phyloP scores from a whole-genome alignment of 2,329 filamentous ascomycete genomes.

The Pseudocercospora musae region DNA sequence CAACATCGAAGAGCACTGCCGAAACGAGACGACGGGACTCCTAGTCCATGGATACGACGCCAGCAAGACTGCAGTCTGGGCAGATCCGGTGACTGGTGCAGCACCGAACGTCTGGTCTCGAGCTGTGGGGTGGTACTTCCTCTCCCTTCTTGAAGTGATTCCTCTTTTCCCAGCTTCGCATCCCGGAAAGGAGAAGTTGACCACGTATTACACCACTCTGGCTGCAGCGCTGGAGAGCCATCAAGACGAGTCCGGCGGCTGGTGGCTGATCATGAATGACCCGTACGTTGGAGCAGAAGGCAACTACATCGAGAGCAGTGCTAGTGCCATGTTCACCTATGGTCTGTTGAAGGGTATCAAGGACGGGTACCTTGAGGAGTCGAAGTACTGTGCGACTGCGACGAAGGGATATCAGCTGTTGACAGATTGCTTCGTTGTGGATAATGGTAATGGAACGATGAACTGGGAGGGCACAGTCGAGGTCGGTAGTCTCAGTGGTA shows the following conservation, averaged over 20 bases:
- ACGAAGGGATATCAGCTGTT: constrained; percentile 47
- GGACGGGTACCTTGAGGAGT: constrained; percentile 36
- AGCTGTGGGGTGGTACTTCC: constrained; percentile 54
- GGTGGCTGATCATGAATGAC: constrained; percentile 57
- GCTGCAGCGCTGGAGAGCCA: constrained; percentile 43
- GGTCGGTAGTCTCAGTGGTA: constrained; percentile 51
- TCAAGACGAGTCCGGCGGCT: constrained; percentile 53
- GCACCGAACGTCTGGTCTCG: constrained; percentile 54
- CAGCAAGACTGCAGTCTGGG: constrained; percentile 50
- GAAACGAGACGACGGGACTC: constrained; percentile 42
- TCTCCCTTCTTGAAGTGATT: constrained; percentile 48
- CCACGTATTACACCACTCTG: constrained; percentile 37
- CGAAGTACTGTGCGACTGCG: constrained; percentile 50
- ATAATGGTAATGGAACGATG: constrained; percentile 48
- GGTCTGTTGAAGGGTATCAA: constrained; percentile 49
- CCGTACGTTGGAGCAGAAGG: constrained; percentile 46
- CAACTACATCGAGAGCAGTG: constrained; percentile 61
- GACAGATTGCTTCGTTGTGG: constrained; percentile 46
- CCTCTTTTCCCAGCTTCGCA: constrained; percentile 42
- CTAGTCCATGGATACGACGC: constrained; percentile 57
- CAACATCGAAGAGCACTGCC: constrained; percentile 46
- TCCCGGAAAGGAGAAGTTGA: constrained; percentile 32
- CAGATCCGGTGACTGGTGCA: constrained; percentile 49
- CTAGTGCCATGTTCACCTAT: constrained; percentile 57
- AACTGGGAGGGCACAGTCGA: constrained; percentile 52